Conservation (phyloP, 2,329 filamentous ascomycete species). For the Pseudogymnoascus sp. region DNA sequence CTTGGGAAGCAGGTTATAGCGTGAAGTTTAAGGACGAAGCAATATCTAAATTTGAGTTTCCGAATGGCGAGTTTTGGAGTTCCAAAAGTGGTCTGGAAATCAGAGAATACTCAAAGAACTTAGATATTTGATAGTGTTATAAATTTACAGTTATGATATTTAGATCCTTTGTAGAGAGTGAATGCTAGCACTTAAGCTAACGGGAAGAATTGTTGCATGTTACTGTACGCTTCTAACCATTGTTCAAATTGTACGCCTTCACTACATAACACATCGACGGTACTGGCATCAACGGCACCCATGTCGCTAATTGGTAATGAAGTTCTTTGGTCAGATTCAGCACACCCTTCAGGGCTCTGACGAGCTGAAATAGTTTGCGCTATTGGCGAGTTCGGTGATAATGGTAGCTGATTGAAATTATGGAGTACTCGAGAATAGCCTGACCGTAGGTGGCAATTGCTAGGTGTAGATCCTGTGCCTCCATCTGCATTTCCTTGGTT, state of each 20-base stretch:
- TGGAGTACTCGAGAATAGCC: not conserved
- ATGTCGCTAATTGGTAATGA: not conserved
- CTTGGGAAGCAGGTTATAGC: slow-evolving; percentile 71
- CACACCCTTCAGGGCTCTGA: not conserved
- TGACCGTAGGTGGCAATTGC: not conserved
- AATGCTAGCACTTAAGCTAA: not conserved
- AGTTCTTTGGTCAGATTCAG: not conserved
- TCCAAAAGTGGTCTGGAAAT: not conserved
- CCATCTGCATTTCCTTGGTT: not conserved
- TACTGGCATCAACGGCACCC: not conserved
- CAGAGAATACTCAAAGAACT: not conserved
- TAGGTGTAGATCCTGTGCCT: not conserved
- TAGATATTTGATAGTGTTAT: not conserved
- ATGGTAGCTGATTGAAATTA: not conserved
- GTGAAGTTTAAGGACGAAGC: slow-evolving; percentile 47
- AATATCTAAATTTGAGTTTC: slow-evolving; percentile 3
- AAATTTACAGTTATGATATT: not conserved
- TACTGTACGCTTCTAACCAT: slow-evolving; percentile 1
- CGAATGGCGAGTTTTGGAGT: slow-evolving; percentile 3
- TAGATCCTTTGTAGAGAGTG: not conserved
- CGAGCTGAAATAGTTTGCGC: not conserved
- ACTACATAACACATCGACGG: not conserved
- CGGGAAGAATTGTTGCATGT: slow-evolving; percentile 6
- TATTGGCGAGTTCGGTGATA: not conserved
- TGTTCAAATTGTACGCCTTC: slow-evolving; percentile 9